Conservation (phyloP, 2,329 filamentous ascomycete species). For the Colletotrichum tropicale region DNA sequence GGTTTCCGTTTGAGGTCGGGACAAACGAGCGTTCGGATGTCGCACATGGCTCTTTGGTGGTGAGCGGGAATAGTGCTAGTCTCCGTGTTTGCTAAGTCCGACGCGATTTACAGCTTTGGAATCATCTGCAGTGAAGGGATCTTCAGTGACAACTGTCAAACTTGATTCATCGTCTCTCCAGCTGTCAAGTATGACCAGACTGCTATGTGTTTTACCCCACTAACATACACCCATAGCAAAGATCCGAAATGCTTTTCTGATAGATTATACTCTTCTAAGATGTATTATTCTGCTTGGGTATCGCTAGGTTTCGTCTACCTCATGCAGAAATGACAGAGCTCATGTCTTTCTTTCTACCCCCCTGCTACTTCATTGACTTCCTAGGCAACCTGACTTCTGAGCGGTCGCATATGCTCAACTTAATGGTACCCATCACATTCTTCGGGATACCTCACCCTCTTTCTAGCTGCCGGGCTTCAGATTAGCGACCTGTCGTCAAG, state of each 20-base stretch:
- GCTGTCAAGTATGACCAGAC: not conserved
- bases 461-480: not conserved
- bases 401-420: not conserved
- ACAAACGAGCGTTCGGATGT: not conserved
- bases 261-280: not conserved
- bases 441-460: not conserved
- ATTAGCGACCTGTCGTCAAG: not conserved
- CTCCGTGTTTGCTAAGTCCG: not conserved
- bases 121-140: not conserved
- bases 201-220: not conserved
- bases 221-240: not conserved
- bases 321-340: not conserved
- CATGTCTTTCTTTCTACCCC: not conserved
- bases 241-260: not conserved
- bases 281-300: not conserved
- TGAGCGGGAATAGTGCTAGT: not conserved
- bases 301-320: not conserved
- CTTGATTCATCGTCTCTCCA: not conserved
- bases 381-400: not conserved
- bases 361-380: not conserved
- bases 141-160: not conserved
- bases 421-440: not conserved
- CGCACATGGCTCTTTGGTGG: not conserved
- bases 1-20: not conserved
- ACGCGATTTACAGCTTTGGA: not conserved